Evolutionary conservation across 208 protist genomes (phyloP).

Genomic region (Acanthamoeba castellanii): DNA sequence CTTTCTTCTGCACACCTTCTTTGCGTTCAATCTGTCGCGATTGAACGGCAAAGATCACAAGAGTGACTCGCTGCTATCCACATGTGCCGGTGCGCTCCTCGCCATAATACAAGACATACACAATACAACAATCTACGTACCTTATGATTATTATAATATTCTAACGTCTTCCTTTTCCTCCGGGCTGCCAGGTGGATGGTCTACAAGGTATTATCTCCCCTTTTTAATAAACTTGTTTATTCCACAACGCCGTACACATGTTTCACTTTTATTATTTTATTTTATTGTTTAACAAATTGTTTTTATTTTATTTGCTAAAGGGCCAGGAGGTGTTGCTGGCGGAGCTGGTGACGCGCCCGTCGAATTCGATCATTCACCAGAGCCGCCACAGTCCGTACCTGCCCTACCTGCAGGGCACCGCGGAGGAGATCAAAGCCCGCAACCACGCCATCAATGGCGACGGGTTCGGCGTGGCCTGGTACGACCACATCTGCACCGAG

Average conservation of each 20-base stretch:
- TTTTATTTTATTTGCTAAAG: background rate
- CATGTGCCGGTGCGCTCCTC: background rate
- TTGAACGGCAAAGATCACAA: too few species aligned
- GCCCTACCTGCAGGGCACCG: constrained; percentile 9
- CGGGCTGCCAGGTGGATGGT: background rate
- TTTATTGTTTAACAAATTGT: background rate
- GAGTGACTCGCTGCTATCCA: too few species aligned
- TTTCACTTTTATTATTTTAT: too few species aligned
- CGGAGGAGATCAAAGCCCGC: constrained; percentile 23
- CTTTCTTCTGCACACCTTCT: too few species aligned
- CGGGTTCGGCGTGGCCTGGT: constrained; percentile 60
- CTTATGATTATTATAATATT: too few species aligned
- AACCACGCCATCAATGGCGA: constrained; percentile 65
- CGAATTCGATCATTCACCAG: constrained; percentile 58
- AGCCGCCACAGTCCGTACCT: constrained; percentile 51
- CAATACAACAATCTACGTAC: too few species aligned
- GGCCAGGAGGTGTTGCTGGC: constrained; percentile 59
- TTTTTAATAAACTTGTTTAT: background rate
- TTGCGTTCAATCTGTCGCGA: constrained; percentile 9
- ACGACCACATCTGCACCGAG: background rate
- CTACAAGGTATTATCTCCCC: background rate
- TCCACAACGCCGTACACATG: too few species aligned
- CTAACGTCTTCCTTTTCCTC: too few species aligned
- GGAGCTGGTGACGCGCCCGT: constrained; percentile 36
- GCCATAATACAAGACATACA: background rate